Evolutionary conservation across 768 basidiomycete genomes (phyloP).

Genomic region (Scleroderma bovista): DNA sequence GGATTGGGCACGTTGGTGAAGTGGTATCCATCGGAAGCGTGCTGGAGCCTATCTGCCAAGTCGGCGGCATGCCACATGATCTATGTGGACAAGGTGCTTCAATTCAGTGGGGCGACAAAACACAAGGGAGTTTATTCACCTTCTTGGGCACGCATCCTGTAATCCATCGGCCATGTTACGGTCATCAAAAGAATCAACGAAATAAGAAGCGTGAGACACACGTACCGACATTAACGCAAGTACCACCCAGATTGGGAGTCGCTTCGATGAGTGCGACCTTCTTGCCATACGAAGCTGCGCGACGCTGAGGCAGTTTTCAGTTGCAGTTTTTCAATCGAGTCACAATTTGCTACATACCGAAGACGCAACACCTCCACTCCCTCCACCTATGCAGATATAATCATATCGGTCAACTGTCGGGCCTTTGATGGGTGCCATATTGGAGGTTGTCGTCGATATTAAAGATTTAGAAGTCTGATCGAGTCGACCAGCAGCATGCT

Average conservation of each 20-base stretch:
- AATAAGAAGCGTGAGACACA: slow-evolving; percentile 6
- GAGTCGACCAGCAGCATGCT: background rate
- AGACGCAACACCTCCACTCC: slow-evolving; percentile 87
- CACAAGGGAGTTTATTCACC: slow-evolving; percentile 32
- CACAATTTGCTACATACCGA: slow-evolving; percentile 49
- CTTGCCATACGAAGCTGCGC: slow-evolving; percentile 88
- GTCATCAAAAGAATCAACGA: background rate
- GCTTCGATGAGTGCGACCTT: slow-evolving; percentile 89
- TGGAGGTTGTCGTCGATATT: slow-evolving; percentile 30
- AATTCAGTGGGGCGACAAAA: background rate
- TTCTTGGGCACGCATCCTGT: slow-evolving; percentile 97
- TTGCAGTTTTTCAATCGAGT: background rate
- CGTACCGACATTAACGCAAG: slow-evolving; percentile 96
- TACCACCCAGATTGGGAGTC: slow-evolving; percentile 76
- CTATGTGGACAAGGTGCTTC: slow-evolving; percentile 33
- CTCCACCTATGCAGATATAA: slow-evolving; percentile 86
- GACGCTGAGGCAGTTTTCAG: slow-evolving; percentile 48
- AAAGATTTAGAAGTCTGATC: slow-evolving; percentile 45
- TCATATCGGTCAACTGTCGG: slow-evolving; percentile 70
- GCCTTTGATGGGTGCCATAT: slow-evolving; percentile 69
- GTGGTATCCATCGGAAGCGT: slow-evolving; percentile 70
- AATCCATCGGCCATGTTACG: slow-evolving; percentile 8
- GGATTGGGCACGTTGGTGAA: slow-evolving; percentile 54
- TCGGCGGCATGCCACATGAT: slow-evolving; percentile 99
- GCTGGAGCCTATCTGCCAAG: slow-evolving; percentile 75